Percentiles rank a stretch among this genome's conserved stretches.
Conservation (phyloP, 306 rosid species). For the Lablab purpureus region DNA sequence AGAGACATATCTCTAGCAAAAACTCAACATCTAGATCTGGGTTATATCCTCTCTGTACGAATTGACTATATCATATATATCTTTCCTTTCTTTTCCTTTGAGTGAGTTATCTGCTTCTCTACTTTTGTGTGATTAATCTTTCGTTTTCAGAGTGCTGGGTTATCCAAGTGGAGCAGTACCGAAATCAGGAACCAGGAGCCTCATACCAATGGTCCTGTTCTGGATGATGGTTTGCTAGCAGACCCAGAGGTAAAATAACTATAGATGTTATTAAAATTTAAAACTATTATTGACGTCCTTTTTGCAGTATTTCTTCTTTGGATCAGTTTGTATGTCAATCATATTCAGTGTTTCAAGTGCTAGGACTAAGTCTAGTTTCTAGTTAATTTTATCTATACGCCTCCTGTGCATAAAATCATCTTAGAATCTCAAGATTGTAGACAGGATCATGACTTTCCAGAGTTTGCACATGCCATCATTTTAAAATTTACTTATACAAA, state of each 20-base stretch:
- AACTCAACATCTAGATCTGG: slow-evolving; percentile 91
- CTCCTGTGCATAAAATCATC: neutral
- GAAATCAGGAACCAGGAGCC: slow-evolving; percentile 85
- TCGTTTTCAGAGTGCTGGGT: slow-evolving; percentile 73
- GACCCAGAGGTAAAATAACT: slow-evolving; percentile 82
- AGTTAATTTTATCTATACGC: neutral
- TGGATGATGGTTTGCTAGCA: slow-evolving; percentile 83
- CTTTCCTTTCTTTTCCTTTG: slow-evolving; percentile 12
- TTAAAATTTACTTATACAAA: neutral
- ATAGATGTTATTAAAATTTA: slow-evolving; percentile 33
- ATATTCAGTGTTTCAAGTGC: slow-evolving; percentile 31
- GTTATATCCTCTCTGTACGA: slow-evolving; percentile 82
- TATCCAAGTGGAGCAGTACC: slow-evolving; percentile 93
- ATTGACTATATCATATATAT: slow-evolving; percentile 32
- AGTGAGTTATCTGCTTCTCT: slow-evolving; percentile 31
- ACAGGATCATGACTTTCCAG: neutral
- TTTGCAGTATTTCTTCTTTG: slow-evolving; percentile 20
- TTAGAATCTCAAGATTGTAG: neutral
- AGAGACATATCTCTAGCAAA: slow-evolving; percentile 91
- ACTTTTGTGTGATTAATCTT: slow-evolving; percentile 41
- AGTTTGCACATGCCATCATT: neutral
- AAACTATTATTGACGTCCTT: slow-evolving; percentile 3
- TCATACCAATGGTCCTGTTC: slow-evolving; percentile 91
- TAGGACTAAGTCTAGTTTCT: slow-evolving; percentile 2
- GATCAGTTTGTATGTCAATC: slow-evolving; percentile 34